Base-by-base conservation (phyloP, 179 eudicot species). In the Monotropa hypopitys region DNA sequence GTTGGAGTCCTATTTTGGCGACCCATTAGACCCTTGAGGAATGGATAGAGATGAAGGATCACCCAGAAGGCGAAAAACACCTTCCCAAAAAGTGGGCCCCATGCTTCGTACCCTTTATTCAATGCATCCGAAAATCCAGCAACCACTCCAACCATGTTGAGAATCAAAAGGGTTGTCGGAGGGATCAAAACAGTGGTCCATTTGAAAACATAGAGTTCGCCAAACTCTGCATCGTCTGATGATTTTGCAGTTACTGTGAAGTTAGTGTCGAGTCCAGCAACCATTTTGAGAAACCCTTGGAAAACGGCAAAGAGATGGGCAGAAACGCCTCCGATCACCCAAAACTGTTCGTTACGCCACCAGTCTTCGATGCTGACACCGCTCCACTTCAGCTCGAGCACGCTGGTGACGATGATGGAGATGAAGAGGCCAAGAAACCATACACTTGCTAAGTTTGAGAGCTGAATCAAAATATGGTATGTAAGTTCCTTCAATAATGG, bases 311-410 rank as follows among this genome's bases (percentile, higher is more conserved):
- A 91, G 0, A 91, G 88, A 76, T 91, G 97, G 53, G 96, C 81
- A 2, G 96, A 91, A 47, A 91, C 96, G n/a, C 96, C 96, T 43
- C 96, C 96, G 18, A 91, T 91, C 70, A 91, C 96, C 96, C 96
- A 91, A 74, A 91, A 91, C 78, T 91, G 96, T 78, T 91, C 96
- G 59, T 91, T 91, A 70, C 96, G 90, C 96, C 96, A 91, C 96
- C 91, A 89, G 45, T 91, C 96, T 32, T 91, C 97, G 8, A 91
- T 89, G 38, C 90, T 85, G 12, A 91, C 93, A 5, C 97, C 92
- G 47, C 97, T 89, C 97, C 97, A 91, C 75, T 92, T 81, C 92
- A 91, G 90, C 78, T 91, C 97, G 8, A 91, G 82, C 9, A 91
- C 88, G 47, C 92, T 89, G 1, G 97, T 91, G 1, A 89, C 90